Conservation (phyloP, 164 flowering plant genomes). For the Warburgia ugandensis region DNA sequence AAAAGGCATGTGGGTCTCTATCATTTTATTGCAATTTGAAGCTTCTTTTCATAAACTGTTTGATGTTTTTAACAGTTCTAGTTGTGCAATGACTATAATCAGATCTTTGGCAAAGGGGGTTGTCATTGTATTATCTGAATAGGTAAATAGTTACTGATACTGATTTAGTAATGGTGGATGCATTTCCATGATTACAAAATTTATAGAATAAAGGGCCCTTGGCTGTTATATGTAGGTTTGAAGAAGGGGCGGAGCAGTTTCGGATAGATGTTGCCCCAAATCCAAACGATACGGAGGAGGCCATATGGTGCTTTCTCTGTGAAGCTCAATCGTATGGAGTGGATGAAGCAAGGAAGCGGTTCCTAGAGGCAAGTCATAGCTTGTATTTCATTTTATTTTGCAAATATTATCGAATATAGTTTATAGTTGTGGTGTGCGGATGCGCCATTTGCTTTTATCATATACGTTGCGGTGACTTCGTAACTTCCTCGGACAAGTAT, state of each 20-base stretch:
- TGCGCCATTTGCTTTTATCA: too few relatives aligned
- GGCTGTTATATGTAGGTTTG: conserved; percentile 40
- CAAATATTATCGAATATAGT: too few relatives aligned
- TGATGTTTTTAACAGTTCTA: background rate
- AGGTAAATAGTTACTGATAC: conserved; percentile 37
- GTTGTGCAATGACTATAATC: conserved; percentile 8
- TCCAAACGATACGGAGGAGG: conserved; percentile 96
- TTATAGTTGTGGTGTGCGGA: too few relatives aligned
- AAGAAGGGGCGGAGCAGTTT: conserved; percentile 96
- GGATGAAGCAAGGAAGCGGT: conserved; percentile 67
- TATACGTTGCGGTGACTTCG: too few relatives aligned
- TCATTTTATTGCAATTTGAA: too few relatives aligned
- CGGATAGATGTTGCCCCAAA: conserved; percentile 89
- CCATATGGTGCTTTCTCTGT: conserved; percentile 97
- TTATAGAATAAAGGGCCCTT: background rate
- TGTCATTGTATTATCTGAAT: conserved; percentile 82
- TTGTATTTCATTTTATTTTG: too few relatives aligned
- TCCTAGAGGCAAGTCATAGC: conserved; percentile 51
- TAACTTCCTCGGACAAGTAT: too few relatives aligned
- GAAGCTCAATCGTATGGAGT: conserved; percentile 81
- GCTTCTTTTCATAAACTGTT: background rate
- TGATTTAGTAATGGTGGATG: background rate
- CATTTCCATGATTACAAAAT: background rate
- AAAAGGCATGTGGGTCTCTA: conserved; percentile 73
- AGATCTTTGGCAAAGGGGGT: conserved; percentile 98